Evolutionary conservation across 148 eudicot genomes (phyloP), one percentile per base, ranked within the genome.

Genomic region (Rheum nobile): DNA sequence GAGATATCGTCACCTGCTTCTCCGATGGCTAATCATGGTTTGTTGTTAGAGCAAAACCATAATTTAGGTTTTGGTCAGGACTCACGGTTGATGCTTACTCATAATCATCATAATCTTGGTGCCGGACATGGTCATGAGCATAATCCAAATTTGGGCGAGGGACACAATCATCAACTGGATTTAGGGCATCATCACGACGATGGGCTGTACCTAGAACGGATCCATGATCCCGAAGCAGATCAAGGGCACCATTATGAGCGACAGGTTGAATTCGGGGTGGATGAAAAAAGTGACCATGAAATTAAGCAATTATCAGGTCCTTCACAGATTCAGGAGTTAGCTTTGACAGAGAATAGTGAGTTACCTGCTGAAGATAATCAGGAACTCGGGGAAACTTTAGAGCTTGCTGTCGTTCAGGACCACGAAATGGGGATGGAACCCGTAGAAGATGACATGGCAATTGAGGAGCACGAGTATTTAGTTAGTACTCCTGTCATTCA

Each of bases 371-470:
- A 80, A 21, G 79, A 81, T 46, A 79, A 75, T 72, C 84, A 81
- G 28, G 79, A 75, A 41, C 37, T 83, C 31, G 81, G 31, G 69
- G 86, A 83, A 46, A 79, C 75, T 79, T 46, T 83, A 71, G 85
- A 82, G 73, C 77, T 83, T 26, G 74, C 77, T 43, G 37, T 80
- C 61, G 84, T 78, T 43, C 80, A 85, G 14, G 77, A 63, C 71
- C 82, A 82, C 6, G 88, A 83, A 61, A 79, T 80, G 84, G 80
- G 37, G 13, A 79, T 80, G 39, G 88, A 57, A 77, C 55, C 86
- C 61, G 59, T 70, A 3, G 32, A 57, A 2, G 82, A 80, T 10
- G 82, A 75, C 14, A 72, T 83, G 75, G 67, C 47, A 72, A 14
- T 78, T 48, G 82, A 79, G 48, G 74, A 78, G 26, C 79, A 73